Percentiles rank a stretch among this genome's conserved stretches.
Conservation (phyloP, 768 basidiomycete species). For the Botryobasidium botryosum region DNA sequence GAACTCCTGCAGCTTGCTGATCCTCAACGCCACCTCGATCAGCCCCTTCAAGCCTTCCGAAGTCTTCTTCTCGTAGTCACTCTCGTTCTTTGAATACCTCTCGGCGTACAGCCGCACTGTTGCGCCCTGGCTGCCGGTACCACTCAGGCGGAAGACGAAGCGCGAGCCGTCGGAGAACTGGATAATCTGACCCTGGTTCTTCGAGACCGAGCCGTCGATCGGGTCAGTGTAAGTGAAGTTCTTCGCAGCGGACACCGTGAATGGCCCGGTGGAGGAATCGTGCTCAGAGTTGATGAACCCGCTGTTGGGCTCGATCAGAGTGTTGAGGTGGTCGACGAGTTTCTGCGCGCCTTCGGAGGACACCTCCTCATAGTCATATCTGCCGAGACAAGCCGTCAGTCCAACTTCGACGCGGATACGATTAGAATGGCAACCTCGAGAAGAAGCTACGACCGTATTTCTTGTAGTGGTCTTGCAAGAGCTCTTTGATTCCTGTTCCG, state of each 20-base stretch:
- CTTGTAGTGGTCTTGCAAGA: conserved; percentile 73
- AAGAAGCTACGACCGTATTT: conserved; percentile 96
- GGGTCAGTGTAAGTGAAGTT: conserved; percentile 97
- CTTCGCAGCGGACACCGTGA: conserved; percentile 59
- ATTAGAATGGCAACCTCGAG: conserved; percentile 33
- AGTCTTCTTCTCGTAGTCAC: conserved; percentile 32
- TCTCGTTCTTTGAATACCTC: conserved; percentile 50
- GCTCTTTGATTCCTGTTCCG: conserved; percentile 77
- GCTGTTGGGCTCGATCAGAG: conserved; percentile 38
- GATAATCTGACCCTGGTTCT: conserved; percentile 93
- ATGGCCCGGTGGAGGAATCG: conserved; percentile 50
- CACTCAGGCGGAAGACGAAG: conserved; percentile 89
- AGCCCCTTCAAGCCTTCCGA: conserved; percentile 85
- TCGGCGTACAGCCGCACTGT: conserved; percentile 95
- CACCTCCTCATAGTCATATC: conserved; percentile 98
- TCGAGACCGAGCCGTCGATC: conserved; percentile 85
- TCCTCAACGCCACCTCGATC: conserved; percentile 83
- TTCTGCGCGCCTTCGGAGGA: conserved; percentile 78
- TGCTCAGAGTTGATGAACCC: conserved; percentile 55
- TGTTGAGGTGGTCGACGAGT: conserved; percentile 63
- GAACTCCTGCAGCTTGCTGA: conserved; percentile 74
- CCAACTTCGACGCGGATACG: neutral
- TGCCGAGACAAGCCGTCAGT: conserved; percentile 1
- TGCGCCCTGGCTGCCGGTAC: conserved; percentile 91
- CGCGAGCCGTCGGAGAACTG: conserved; percentile 82